Base-by-base conservation (phyloP, 306 rosid genomes). In the Prunus mira region DNA sequence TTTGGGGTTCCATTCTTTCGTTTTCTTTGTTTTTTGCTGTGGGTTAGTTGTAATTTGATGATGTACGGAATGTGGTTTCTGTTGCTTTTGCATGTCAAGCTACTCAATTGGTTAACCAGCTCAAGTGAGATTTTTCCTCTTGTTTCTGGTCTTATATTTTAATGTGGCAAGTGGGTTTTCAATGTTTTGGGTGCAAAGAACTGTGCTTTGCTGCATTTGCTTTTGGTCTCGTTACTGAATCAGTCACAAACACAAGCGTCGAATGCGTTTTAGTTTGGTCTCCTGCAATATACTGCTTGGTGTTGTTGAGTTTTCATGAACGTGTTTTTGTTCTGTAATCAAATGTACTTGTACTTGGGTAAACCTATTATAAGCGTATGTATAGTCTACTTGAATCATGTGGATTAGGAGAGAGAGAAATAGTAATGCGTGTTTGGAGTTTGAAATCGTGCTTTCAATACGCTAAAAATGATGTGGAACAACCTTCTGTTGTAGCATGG, bases 141-240 rank as follows among this genome's bases (percentile, higher is more conserved):
- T 14, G 5, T 22, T 22, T 14, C 12, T 24, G 22, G 45, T 34
- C 24, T 30, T 41, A 25, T 43, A 8, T 20, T 69, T 4, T 25
- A 28, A 41, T 13, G 14, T 24, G 0, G 17, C 8, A 5, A 12
- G 10, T 50, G 65, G 43, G 10, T 46, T 51, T 47, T 15, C 4
- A 13, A 19, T 51, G 12, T 62, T 73, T 38, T 68, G 72, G 66
- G 30, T 50, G 6, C 54, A 70, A 66, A 79, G 61, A 51, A 56
- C 20, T n/a, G 65, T 18, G 73, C 78, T 71, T 32, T 74, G 57
- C 50, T n/a, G 62, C 24, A 6, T 57, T 18, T 27, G 43, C 43
- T 38, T 38, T 38, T 38, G 9, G 43, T 30, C 19, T 32, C 6
- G 13, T 38, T 38, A 38, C 43, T 38, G 43, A 38, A 38, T 7